These are phyloP conservation scores for Fusarium sp. DNA, from an alignment of 2,329 filamentous ascomycete genomes.

Conservation along the genomic window DNA sequence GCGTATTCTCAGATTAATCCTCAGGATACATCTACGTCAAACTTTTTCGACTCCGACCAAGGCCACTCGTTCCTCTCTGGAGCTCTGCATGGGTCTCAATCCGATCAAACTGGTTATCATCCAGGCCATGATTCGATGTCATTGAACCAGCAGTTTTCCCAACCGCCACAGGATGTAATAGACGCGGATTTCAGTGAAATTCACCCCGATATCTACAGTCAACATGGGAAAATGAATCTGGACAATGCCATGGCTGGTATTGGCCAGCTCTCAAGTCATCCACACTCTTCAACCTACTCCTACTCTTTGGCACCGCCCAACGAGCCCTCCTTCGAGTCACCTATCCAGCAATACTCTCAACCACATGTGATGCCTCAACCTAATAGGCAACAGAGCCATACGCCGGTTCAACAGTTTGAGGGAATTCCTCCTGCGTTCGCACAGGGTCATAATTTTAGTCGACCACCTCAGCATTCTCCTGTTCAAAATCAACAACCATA, in stretches of 20 bases:
- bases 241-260: constrained; percentile 50
- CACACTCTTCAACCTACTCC: constrained; percentile 54
- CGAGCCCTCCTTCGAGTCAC: constrained; percentile 53
- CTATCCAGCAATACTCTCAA: constrained; percentile 53
- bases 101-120: constrained; percentile 52
- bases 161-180: constrained; percentile 55
- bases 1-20: constrained; percentile 53
- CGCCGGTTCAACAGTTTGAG: constrained; percentile 54
- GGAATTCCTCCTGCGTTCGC: constrained; percentile 48
- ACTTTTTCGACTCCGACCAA: constrained; percentile 56
- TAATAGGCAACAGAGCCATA: constrained; percentile 53
- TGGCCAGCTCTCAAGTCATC: constrained; percentile 52
- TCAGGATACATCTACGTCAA: constrained; percentile 52
- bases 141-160: constrained; percentile 55
- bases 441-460: constrained; percentile 47
- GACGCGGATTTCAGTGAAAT: constrained; percentile 57
- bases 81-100: constrained; percentile 50
- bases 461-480: constrained; percentile 51
- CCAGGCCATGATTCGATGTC: constrained; percentile 51
- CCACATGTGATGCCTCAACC: constrained; percentile 54
- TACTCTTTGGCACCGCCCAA: constrained; percentile 55
- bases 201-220: constrained; percentile 56
- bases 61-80: constrained; percentile 53
- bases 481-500: constrained; percentile 51
- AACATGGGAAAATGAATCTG: constrained; percentile 54